These are phyloP conservation scores for Paraurostyla sp. DNA, from an alignment of 73 alveolate species.

Conservation along the genomic window DNA sequence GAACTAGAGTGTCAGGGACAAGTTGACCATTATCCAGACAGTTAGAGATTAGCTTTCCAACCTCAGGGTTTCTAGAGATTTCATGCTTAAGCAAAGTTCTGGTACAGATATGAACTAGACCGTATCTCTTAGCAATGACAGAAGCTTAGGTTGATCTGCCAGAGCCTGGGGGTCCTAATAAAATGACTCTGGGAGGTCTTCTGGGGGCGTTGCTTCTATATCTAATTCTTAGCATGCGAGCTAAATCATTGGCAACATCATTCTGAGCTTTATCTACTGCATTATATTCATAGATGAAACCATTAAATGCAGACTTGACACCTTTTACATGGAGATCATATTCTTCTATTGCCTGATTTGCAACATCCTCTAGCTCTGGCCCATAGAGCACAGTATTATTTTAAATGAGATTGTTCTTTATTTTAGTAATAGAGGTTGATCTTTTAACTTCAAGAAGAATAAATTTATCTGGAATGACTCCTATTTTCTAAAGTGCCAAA, in stretches of 20 bases:
- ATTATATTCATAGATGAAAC: slow-evolving; percentile 83
- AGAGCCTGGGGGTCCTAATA: slow-evolving; percentile 97
- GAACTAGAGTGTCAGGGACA: slow-evolving; percentile 88
- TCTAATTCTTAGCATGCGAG: slow-evolving; percentile 73
- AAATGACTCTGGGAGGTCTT: slow-evolving; percentile 94
- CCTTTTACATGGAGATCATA: slow-evolving; percentile 80
- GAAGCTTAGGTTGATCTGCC: slow-evolving; percentile 93
- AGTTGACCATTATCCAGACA: slow-evolving; percentile 83
- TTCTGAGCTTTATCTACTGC: slow-evolving; percentile 74
- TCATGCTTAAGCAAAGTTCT: slow-evolving; percentile 84
- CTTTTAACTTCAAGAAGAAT: slow-evolving; percentile 78
- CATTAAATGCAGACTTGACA: slow-evolving; percentile 86
- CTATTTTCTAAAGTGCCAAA: slow-evolving; percentile 93
- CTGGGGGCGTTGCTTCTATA: slow-evolving; percentile 87
- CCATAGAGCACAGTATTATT: slow-evolving; percentile 61
- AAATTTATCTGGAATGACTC: slow-evolving; percentile 95
- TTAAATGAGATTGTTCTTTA: slow-evolving; percentile 59
- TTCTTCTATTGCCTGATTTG: slow-evolving; percentile 80
- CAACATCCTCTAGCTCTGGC: slow-evolving; percentile 72
- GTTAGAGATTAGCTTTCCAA: slow-evolving; percentile 78
- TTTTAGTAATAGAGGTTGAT: slow-evolving; percentile 29
- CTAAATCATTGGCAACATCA: slow-evolving; percentile 76
- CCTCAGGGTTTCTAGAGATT: slow-evolving; percentile 82
- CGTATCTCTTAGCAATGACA: slow-evolving; percentile 83
- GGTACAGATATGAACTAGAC: slow-evolving; percentile 87